Base-by-base conservation (phyloP, 1,284 basidiomycete species). In the Microbotryum silenes-acaulis region DNA sequence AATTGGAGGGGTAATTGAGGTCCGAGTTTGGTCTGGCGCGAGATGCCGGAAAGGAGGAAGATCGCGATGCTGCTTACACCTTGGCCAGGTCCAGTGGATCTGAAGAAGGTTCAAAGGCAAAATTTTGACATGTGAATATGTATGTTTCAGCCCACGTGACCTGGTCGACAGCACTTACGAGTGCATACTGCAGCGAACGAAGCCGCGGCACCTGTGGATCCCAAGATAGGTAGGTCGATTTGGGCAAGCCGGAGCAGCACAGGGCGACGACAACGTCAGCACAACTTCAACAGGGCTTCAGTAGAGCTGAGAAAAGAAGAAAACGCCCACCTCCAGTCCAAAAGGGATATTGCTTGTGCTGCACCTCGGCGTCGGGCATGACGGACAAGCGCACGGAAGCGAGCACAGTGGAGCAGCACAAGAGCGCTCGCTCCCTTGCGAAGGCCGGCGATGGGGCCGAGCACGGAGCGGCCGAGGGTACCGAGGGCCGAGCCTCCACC, bases 11-110 rank as follows among this genome's bases (percentile, higher is more conserved):
- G 12, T 42, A 1, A 42, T 18, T 10, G 37, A 42, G 37, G 37
- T 42, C 16, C 37, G 37, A 18, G 14, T 42, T 14, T 42, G 12
- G 14, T 42, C 12, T 10, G 31, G 7, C 10, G 20, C 44, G 21
- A 16, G 18, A 16, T 14, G 3, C 6, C 18, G 51, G 42, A 3
- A 20, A 25, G 18, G 27, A 21, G 16, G 20, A n/a, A 3, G 6
- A 8, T n/a, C 25, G 42, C 18, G 37, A 8, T 2, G 18, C 16
- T 1, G 56, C 69, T 27, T 50, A 72, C 70, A 70, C 70, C 55
- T 71, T 71, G 42, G 68, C 67, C 42, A 71, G 54, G 56, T 72
- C 70, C 51, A 72, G 69, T 18, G 70, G 70, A 51, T 72, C 69
- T 66, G 62, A 3, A 7, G 8, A 21, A 46, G 9, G 52, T 4